Evolutionary conservation across 164 flowering plant genomes (phyloP), one percentile per base, ranked within the genome.

Genomic region (Vitis amurensis): DNA sequence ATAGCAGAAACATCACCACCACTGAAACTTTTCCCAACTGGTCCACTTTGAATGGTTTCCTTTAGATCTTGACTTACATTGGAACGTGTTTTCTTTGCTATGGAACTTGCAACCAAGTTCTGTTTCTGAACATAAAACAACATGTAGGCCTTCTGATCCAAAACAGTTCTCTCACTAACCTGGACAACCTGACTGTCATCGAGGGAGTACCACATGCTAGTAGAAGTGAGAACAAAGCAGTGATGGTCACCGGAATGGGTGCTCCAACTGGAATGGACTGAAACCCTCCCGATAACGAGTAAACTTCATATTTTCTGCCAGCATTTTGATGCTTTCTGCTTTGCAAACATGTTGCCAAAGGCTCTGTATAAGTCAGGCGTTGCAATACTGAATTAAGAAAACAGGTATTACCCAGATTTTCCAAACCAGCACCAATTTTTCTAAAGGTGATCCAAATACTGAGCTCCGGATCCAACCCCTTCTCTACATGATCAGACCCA

Each of bases 101-200:
- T 23, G 15, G 64, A 57, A 67, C 65, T 80, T 50, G 68, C 68
- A 30, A 67, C 73, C 56, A 68, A n/a, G 27, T 73, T 85, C 61
- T 80, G 89, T 67, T 77, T 86, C 31, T 70, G 76, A 49, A 89
- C 87, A 82, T 93, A 96, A 69, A 96, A 96, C 72, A 96, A 72
- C 98, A 96, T 96, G 75, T 96, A 96, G 11, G 99, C 99, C 82
- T 91, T 88, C 78, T 96, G 99, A 14, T 88, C 86, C 74, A 93
- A 70, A 55, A 93, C 97, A 12, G 47, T 72, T 74, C 67, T 84
- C 77, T 96, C 97, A 73, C 83, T 84, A 5, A 92, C 98, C 74
- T 85, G 91, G 64, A 71, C 49, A 71, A 95, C 99, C 98, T 93
- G 83, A 60, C 91, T 90, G 82, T 96, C 99, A 85, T 96, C 97